Conservation (phyloP, 768 basidiomycete genomes). For the Trametes cinnabarina region DNA sequence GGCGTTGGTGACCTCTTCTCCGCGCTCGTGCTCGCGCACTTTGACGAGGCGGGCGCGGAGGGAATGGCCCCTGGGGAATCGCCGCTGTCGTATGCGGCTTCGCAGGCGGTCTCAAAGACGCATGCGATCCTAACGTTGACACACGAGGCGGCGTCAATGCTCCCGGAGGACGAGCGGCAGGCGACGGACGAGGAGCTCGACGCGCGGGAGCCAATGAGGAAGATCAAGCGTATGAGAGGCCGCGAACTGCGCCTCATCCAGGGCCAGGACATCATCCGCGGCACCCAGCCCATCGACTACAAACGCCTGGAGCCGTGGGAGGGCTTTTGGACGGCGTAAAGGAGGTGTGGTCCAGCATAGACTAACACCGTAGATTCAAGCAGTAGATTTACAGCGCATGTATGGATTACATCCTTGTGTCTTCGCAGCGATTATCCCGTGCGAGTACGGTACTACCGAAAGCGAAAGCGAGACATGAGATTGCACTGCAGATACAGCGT, state of each 20-base stretch:
- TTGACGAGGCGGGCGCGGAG: conserved; percentile 32
- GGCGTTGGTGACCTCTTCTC: conserved; percentile 98
- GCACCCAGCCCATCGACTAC: conserved; percentile 33
- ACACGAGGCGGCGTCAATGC: conserved; percentile 47
- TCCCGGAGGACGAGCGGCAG: conserved; percentile 58
- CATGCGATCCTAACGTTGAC: conserved; percentile 70
- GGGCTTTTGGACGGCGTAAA: conserved; percentile 33
- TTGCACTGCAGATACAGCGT: neutral
- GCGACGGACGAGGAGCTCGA: conserved; percentile 82
- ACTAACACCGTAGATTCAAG: neutral
- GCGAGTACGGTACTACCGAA: neutral
- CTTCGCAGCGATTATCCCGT: neutral
- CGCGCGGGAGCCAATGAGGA: conserved; percentile 57
- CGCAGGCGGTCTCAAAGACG: conserved; percentile 70
- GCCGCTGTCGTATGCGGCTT: conserved; percentile 57
- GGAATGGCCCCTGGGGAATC: conserved; percentile 26
- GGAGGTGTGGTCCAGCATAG: no score
- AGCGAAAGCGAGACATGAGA: neutral
- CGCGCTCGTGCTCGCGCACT: conserved; percentile 85
- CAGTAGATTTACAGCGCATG: neutral
- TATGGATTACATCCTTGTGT: conserved; percentile 1
- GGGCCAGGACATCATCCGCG: conserved; percentile 66
- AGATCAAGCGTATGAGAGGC: conserved; percentile 71
- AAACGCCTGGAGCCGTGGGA: conserved; percentile 33
- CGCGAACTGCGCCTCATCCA: conserved; percentile 85